A percentile compares a stretch with the other conserved stretches of the same genome.
These are phyloP conservation scores for Tylopilus vinaceipallidus DNA, from an alignment of 768 basidiomycete genomes.

Conservation along the genomic window DNA sequence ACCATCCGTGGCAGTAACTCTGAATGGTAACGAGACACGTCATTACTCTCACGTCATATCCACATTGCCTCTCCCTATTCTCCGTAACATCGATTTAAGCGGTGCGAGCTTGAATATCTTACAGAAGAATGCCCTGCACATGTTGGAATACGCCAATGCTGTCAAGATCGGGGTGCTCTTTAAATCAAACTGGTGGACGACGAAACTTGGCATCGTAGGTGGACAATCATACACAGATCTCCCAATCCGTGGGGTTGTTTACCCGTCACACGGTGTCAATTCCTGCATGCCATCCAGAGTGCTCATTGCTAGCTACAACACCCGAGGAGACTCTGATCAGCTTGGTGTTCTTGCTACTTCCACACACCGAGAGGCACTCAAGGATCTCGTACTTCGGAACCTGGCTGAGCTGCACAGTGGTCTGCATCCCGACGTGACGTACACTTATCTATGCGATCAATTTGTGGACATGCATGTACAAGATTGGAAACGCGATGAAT, in stretches of 20 bases:
- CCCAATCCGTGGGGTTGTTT: slow-evolving; percentile 5
- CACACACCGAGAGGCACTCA: background rate
- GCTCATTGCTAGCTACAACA: slow-evolving; percentile 4
- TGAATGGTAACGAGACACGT: slow-evolving; percentile 5
- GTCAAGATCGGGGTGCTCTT: slow-evolving; percentile 11
- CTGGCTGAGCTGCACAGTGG: slow-evolving; percentile 5
- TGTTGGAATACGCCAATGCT: background rate
- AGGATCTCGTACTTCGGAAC: slow-evolving; percentile 6
- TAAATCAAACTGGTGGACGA: slow-evolving; percentile 14
- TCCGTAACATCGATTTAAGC: slow-evolving; percentile 3
- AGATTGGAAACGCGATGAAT: slow-evolving; percentile 35
- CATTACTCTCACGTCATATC: slow-evolving; percentile 12
- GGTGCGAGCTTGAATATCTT: slow-evolving; percentile 3
- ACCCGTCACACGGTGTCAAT: slow-evolving; percentile 10
- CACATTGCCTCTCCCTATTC: slow-evolving; percentile 5
- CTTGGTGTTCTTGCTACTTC: background rate
- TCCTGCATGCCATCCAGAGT: slow-evolving; percentile 11
- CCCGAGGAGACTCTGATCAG: background rate
- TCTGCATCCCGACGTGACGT: slow-evolving; percentile 5
- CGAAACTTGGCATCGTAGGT: slow-evolving; percentile 8
- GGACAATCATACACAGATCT: slow-evolving; percentile 13
- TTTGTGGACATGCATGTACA: slow-evolving; percentile 22
- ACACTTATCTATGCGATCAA: background rate
- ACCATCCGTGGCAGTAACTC: slow-evolving; percentile 7
- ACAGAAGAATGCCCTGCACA: slow-evolving; percentile 8